Evolutionary conservation across 352 stramenopile species (phyloP), one percentile per base, ranked within the genome.

Genomic region (Pythium periplocum): DNA sequence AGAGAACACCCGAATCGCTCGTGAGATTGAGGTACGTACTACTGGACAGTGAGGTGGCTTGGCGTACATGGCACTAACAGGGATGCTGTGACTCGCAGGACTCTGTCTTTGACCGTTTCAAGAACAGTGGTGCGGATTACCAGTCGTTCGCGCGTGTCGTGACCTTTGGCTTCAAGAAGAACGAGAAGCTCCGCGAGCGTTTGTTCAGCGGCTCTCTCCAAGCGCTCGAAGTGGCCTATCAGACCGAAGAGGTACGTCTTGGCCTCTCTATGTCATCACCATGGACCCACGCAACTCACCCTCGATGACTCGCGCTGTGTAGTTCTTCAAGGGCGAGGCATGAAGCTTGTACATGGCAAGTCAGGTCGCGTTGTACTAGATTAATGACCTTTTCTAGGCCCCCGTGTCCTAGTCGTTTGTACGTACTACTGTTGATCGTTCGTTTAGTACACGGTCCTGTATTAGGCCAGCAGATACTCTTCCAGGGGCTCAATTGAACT

Each of bases 31-130:
- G 71, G 79, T 88, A 53, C 10, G 59, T 37, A 26, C 17, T 26
- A 26, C 17, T 26, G 17, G 17, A 26, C 17, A 26, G 17, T 26
- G 17, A 26, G 17, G 17, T 26, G 17, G 17, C 17, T 26, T 26
- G 17, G 17, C 17, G 17, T 26, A 26, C 17, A 26, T 26, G 17
- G 17, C 17, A 26, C 17, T 26, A 26, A 26, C 17, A 1, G 38
- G 30, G 6, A 12, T 58, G 34, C 3, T 37, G 12, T 43, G 33
- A 51, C 32, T 48, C 31, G 9, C 36, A 91, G 80, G 65, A 68
- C 9, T 66, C 77, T 48, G 69, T 93, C 37, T 91, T 86, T 59
- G 83, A 91, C 51, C 80, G 83, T 8, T 91, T 88, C 62, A 89
- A 85, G 49, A 75, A 93, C 41, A 90, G 66, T 59, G 83, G 76